These are phyloP conservation scores for Tolypocladium nubicola DNA, from an alignment of 2,329 filamentous ascomycete species.

Conservation along the genomic window DNA sequence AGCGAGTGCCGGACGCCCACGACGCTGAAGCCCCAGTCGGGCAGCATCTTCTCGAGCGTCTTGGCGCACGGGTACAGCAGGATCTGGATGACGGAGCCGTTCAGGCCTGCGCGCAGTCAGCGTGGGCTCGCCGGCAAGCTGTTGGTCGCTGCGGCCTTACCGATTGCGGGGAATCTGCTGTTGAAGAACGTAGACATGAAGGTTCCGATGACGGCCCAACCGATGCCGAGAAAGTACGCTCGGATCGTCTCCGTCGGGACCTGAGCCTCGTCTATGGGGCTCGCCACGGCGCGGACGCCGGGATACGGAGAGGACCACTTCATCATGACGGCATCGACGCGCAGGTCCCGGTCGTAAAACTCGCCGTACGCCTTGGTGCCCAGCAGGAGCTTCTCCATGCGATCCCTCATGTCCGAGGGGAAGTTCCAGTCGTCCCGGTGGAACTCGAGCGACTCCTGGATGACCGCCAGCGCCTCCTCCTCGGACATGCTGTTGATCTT, in stretches of 20 bases:
- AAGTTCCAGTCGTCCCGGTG: slow-evolving; percentile 35
- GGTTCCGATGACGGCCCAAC: slow-evolving; percentile 8
- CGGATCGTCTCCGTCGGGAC: slow-evolving; percentile 29
- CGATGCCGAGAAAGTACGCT: slow-evolving; percentile 28
- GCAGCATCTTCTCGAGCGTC: slow-evolving; percentile 29
- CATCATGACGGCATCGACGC: slow-evolving; percentile 28
- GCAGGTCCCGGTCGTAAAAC: slow-evolving; percentile 28
- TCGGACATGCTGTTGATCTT: slow-evolving; percentile 31
- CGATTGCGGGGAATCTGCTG: slow-evolving; percentile 26
- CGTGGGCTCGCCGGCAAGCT: background rate
- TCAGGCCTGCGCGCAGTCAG: slow-evolving; percentile 12
- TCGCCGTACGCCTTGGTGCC: slow-evolving; percentile 29
- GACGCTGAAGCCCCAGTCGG: slow-evolving; percentile 32
- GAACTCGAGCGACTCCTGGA: slow-evolving; percentile 25
- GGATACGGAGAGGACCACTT: slow-evolving; percentile 31
- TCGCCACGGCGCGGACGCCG: slow-evolving; percentile 28
- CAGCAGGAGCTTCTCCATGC: slow-evolving; percentile 25
- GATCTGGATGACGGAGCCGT: slow-evolving; percentile 30
- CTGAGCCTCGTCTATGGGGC: slow-evolving; percentile 21
- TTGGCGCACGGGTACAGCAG: slow-evolving; percentile 35
- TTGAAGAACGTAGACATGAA: slow-evolving; percentile 31
- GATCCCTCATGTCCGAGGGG: slow-evolving; percentile 28
- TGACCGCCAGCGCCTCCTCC: slow-evolving; percentile 29
- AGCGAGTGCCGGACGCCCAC: slow-evolving; percentile 30
- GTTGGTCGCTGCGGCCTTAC: background rate